A percentile compares a stretch with the other conserved stretches of the same genome.
Evolutionary conservation across 2,329 filamentous ascomycete species (phyloP).

Genomic region (Penicillium thymicola): DNA sequence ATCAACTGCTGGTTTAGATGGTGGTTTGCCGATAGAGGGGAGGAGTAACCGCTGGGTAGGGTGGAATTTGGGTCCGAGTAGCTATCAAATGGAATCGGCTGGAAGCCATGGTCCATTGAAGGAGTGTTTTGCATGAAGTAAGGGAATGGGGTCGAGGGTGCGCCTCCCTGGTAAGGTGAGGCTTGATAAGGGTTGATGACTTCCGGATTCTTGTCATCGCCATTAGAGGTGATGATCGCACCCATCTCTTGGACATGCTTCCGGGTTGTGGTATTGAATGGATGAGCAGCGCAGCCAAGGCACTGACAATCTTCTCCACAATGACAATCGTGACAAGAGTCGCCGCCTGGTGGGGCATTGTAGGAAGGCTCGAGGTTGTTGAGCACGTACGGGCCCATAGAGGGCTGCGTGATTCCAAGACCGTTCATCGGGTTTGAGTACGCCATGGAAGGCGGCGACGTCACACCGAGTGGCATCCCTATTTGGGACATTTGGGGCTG

Average conservation of each 20-base stretch:
- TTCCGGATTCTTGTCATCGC: slow-evolving; percentile 26
- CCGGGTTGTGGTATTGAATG: slow-evolving; percentile 46
- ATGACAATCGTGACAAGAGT: slow-evolving; percentile 36
- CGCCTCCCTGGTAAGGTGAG: slow-evolving; percentile 18
- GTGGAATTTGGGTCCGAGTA: slow-evolving; percentile 23
- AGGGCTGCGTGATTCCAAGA: slow-evolving; percentile 16
- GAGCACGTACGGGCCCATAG: slow-evolving; percentile 15
- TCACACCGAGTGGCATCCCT: slow-evolving; percentile 6
- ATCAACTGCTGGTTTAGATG: slow-evolving; percentile 32
- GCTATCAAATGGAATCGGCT: slow-evolving; percentile 17
- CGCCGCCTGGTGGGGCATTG: slow-evolving; percentile 9
- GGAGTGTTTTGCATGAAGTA: slow-evolving; percentile 18
- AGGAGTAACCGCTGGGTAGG: slow-evolving; percentile 25
- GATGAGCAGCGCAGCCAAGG: slow-evolving; percentile 46
- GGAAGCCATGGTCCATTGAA: slow-evolving; percentile 12
- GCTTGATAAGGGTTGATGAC: slow-evolving; percentile 19
- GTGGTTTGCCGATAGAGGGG: slow-evolving; percentile 24
- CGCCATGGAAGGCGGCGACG: slow-evolving; percentile 8
- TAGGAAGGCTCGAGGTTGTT: slow-evolving; percentile 10
- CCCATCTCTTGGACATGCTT: slow-evolving; percentile 48
- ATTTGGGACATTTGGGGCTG: background rate
- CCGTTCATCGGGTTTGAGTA: slow-evolving; percentile 17
- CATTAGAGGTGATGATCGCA: slow-evolving; percentile 38
- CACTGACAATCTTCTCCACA: slow-evolving; percentile 48
- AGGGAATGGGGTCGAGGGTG: slow-evolving; percentile 15